Percentiles rank a stretch among this genome's conserved stretches.
Evolutionary conservation across 2,329 filamentous ascomycete genomes (phyloP).

Genomic region (Aaosphaeria arxii): DNA sequence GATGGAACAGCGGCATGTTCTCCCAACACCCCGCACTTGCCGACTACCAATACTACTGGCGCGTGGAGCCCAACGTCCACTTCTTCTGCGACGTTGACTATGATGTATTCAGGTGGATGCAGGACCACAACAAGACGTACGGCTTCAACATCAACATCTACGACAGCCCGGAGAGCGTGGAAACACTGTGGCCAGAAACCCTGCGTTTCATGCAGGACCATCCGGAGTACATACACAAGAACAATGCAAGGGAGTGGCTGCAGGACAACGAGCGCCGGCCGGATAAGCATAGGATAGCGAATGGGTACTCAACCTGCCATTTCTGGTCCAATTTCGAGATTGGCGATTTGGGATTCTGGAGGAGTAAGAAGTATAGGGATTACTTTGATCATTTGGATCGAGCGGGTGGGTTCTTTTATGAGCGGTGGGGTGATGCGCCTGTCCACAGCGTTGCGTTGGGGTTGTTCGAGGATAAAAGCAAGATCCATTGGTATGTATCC

Average conservation of each 20-base stretch:
- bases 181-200: slow-evolving; percentile 93
- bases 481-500: slow-evolving; percentile 82
- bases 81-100: slow-evolving; percentile 99
- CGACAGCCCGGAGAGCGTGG: slow-evolving; percentile 82
- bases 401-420: slow-evolving; percentile 96
- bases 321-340: slow-evolving; percentile 99
- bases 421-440: slow-evolving; percentile 96
- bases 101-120: slow-evolving; percentile 97
- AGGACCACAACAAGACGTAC: slow-evolving; percentile 97
- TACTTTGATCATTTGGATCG: slow-evolving; percentile 95
- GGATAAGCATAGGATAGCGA: slow-evolving; percentile 73
- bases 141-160: slow-evolving; percentile 98
- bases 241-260: slow-evolving; percentile 86
- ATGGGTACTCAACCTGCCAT: slow-evolving; percentile 96
- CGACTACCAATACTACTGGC: slow-evolving; percentile 91
- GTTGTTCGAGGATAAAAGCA: slow-evolving; percentile 84
- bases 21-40: slow-evolving; percentile 90
- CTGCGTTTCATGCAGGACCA: slow-evolving; percentile 84
- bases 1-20: slow-evolving; percentile 98
- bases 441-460: slow-evolving; percentile 93
- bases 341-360: slow-evolving; percentile 88
- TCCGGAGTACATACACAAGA: slow-evolving; percentile 73
- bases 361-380: slow-evolving; percentile 84
- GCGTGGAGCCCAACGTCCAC: slow-evolving; percentile 96
- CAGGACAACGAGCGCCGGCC: slow-evolving; percentile 75